Base-by-base conservation (phyloP, 441 rosid genomes). In the Adansonia rubrostipa region DNA sequence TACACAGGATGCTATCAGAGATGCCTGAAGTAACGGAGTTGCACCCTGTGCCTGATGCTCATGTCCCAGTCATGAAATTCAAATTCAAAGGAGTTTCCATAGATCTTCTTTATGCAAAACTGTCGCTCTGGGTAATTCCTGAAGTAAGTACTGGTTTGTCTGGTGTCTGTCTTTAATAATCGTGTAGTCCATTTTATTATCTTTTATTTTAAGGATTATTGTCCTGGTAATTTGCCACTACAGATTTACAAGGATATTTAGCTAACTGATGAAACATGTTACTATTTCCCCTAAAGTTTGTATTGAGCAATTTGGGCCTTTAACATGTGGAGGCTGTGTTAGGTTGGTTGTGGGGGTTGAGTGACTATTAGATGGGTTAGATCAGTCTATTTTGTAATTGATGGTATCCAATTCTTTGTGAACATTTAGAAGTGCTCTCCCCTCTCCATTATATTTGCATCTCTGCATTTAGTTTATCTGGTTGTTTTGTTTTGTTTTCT, bases 31-130 rank as follows among this genome's bases (percentile, higher is more conserved):
- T 94, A 53, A 82, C 97, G 20, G 99, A 96, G 80, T 86, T 96
- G 86, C 99, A 90, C 79, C 97, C 98, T 65, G 98, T 96, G 66
- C 99, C 98, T 76, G 99, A 96, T 86, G 98, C 99, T 79, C 92
- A 94, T 85, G 99, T 96, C 81, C 98, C 98, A 24, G 90, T 94
- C 79, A 87, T 96, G 99, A 83, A 7, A 67, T 96, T 96, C 81
- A 96, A 96, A 81, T 89, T 96, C 82, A 92, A 82, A 74, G 97
- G 97, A 78, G 92, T 94, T 78, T 96, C 98, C 28, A 92, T 96
- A 75, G 99, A 96, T 85, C 97, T 93, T 81, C 98, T 96, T 20
- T 96, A 96, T 84, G 98, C 98, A 65, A 92, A 88, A 83, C 85
- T 94, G 66, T 89, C 98, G 1, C 97, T 93, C 81, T 92, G 94